Conservation (phyloP, 257 asterid genomes). For the Gentiana dahurica region DNA sequence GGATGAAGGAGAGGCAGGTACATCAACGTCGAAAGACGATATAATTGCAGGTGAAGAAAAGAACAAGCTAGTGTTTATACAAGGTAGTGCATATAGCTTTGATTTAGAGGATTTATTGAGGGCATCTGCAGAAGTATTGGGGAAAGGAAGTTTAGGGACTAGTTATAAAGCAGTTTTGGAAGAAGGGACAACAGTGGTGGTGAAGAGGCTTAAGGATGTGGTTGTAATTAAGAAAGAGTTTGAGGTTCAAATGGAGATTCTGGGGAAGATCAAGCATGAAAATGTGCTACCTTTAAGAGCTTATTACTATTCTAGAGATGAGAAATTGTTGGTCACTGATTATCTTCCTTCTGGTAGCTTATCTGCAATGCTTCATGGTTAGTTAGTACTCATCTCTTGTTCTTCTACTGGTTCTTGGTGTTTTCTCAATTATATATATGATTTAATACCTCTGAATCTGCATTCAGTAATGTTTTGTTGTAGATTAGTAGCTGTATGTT, state of each 20-base stretch:
- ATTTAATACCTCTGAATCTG: neutral
- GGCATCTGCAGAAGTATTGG: conserved; percentile 21
- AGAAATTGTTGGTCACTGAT: conserved; percentile 19
- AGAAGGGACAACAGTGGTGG: conserved; percentile 19
- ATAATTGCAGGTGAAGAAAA: conserved; percentile 14
- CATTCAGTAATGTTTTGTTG: too few relatives aligned
- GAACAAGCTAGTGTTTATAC: conserved; percentile 16
- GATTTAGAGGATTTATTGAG: conserved; percentile 22
- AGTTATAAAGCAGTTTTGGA: conserved; percentile 21
- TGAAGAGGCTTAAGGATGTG: conserved; percentile 21
- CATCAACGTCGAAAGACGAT: conserved; percentile 7
- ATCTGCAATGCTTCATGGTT: conserved; percentile 24
- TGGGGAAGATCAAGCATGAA: conserved; percentile 18
- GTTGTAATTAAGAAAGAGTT: conserved; percentile 17
- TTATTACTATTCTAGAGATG: conserved; percentile 18
- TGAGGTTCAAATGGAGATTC: conserved; percentile 16
- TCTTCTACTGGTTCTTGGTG: too few relatives aligned
- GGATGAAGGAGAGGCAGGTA: conserved; percentile 15
- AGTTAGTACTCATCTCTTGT: conserved; percentile 10
- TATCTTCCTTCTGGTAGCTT: conserved; percentile 19
- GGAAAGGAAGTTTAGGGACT: conserved; percentile 22
- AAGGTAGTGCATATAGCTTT: conserved; percentile 14
- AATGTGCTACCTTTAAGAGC: conserved; percentile 20
- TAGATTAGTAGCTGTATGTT: too few relatives aligned
- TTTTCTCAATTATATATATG: too few relatives aligned